phyloP scores from a whole-genome alignment of 2,329 filamentous ascomycete genomes.

The Graphilbum ipis-grandicollis region DNA sequence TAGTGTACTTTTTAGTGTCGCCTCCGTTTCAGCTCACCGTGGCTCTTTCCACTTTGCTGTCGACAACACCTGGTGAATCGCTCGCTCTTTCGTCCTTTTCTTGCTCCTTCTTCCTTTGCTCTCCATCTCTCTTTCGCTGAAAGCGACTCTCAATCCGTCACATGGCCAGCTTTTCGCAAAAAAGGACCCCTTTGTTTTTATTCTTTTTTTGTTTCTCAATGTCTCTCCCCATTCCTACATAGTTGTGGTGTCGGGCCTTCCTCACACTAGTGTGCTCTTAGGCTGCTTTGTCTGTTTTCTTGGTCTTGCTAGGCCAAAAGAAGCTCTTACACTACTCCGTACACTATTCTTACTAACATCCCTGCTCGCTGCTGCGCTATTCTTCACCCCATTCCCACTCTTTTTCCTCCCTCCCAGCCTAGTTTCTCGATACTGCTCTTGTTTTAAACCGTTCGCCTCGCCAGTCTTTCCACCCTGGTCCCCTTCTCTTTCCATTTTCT shows the following conservation, averaged over 20 bases:
- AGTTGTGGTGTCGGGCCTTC: background rate
- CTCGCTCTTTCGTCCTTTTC: no score
- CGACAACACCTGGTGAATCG: no score
- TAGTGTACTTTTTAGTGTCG: no score
- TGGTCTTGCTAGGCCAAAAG: background rate
- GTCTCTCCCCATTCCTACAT: background rate
- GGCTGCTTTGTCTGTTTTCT: background rate
- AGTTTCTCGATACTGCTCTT: background rate
- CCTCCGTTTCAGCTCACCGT: no score
- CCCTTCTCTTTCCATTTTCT: background rate
- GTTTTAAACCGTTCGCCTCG: background rate
- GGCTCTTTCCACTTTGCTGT: no score
- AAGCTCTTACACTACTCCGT: no score
- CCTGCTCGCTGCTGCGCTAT: background rate
- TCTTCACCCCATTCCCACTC: background rate
- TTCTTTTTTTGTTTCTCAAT: no score
- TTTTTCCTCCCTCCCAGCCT: constrained; percentile 1
- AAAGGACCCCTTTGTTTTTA: no score
- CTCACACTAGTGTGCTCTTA: background rate
- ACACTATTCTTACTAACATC: background rate
- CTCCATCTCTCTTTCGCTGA: no score
- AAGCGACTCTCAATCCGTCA: no score
- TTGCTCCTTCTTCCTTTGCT: no score
- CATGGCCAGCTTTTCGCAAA: no score
- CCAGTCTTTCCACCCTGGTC: background rate